phyloP scores from a whole-genome alignment of 2,329 filamentous ascomycete genomes.

The Metarhizium robertsii region DNA sequence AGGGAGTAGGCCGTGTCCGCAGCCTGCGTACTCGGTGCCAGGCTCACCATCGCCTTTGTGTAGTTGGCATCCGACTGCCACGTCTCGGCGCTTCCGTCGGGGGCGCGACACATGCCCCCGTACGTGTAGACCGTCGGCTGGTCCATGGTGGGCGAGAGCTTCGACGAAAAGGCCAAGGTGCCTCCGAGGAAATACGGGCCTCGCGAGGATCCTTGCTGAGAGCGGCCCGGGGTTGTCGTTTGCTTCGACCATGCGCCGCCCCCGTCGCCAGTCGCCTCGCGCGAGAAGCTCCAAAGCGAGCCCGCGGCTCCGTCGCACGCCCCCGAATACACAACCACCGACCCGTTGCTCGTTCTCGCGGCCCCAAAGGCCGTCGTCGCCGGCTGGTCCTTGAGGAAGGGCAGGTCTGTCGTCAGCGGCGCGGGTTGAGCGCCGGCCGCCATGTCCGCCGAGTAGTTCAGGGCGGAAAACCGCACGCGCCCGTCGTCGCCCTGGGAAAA shows the following conservation, averaged over 20 bases:
- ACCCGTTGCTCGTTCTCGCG: constrained; percentile 55
- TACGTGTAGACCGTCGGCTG: constrained; percentile 61
- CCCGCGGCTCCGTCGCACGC: constrained; percentile 51
- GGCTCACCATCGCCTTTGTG: constrained; percentile 66
- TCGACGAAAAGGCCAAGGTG: constrained; percentile 59
- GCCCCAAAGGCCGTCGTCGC: constrained; percentile 55
- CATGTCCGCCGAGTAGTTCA: constrained; percentile 56
- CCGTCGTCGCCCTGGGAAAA: constrained; percentile 45
- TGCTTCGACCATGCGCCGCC: constrained; percentile 17
- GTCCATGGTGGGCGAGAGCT: constrained; percentile 41
- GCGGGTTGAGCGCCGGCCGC: constrained; percentile 35
- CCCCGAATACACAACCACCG: constrained; percentile 66
- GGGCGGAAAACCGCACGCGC: constrained; percentile 45
- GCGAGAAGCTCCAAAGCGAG: constrained; percentile 59
- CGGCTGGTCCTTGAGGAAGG: constrained; percentile 46
- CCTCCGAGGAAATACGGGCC: constrained; percentile 43
- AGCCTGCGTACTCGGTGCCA: constrained; percentile 37
- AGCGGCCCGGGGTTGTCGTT: constrained; percentile 14
- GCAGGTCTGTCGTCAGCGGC: constrained; percentile 47
- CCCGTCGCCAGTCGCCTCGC: constrained; percentile 25
- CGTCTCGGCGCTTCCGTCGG: constrained; percentile 27
- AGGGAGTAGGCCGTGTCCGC: constrained; percentile 24
- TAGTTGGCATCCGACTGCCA: constrained; percentile 69
- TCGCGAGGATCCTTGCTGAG: constrained; percentile 12
- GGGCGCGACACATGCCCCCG: constrained; percentile 76